Conservation (phyloP, 2,329 filamentous ascomycete genomes). For the Pseudocercospora macadamiae region DNA sequence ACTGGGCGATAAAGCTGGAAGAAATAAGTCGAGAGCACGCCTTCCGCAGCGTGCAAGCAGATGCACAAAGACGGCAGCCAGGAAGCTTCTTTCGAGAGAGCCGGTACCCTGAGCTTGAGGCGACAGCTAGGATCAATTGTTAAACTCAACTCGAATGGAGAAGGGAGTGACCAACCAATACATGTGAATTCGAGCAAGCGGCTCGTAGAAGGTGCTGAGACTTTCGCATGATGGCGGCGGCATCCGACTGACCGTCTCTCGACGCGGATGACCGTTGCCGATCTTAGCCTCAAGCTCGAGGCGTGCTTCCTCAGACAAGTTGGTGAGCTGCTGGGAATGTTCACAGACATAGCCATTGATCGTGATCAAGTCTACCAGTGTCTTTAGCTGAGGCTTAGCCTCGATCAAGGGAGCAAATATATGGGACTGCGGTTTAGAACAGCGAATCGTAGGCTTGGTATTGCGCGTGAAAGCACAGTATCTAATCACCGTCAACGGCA, state of each 20-base stretch:
- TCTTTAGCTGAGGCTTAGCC: constrained; percentile 3
- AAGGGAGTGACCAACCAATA: neutral
- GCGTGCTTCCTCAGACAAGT: neutral
- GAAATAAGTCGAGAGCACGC: constrained; percentile 8
- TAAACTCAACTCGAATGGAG: neutral
- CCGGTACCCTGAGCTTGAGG: neutral
- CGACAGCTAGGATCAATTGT: constrained; percentile 5
- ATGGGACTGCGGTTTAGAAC: neutral
- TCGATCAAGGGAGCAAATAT: neutral
- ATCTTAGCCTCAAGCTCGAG: constrained; percentile 8
- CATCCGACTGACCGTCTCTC: neutral
- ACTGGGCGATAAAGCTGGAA: constrained; percentile 4
- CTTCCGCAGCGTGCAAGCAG: constrained; percentile 9
- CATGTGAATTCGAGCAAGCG: constrained; percentile 10
- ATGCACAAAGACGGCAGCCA: constrained; percentile 13
- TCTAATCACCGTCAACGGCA: neutral
- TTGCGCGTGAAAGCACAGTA: constrained; percentile 10
- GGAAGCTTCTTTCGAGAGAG: neutral
- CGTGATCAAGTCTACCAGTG: constrained; percentile 1
- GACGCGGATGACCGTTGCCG: neutral
- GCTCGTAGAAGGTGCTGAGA: constrained; percentile 9
- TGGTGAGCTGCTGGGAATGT: neutral
- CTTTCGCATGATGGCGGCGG: neutral
- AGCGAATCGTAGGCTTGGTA: constrained; percentile 2
- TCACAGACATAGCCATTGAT: constrained; percentile 10